These are phyloP conservation scores for Marasmius oreades DNA, from an alignment of 1,284 basidiomycete species.

Conservation along the genomic window DNA sequence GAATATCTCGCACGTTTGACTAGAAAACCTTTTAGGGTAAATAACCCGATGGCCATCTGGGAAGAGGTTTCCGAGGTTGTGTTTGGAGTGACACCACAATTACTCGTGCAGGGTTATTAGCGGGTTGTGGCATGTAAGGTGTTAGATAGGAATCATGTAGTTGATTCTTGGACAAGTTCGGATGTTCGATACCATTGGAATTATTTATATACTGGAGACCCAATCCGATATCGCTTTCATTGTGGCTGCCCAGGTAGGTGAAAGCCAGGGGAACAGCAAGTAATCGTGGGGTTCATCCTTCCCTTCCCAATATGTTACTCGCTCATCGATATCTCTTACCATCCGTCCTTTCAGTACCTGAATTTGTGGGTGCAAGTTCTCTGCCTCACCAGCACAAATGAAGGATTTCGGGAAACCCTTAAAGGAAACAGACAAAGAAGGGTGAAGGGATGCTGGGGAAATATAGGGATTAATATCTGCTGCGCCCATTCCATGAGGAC, in stretches of 20 bases:
- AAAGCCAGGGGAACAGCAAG: slow-evolving; percentile 24
- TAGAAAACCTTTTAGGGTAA: slow-evolving; percentile 28
- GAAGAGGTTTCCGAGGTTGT: slow-evolving; percentile 30
- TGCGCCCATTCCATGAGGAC: slow-evolving; percentile 36
- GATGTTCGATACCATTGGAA: background rate
- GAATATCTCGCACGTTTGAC: background rate
- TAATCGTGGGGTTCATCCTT: slow-evolving; percentile 38
- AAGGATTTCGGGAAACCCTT: slow-evolving; percentile 53
- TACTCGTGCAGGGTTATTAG: no score
- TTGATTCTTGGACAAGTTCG: background rate
- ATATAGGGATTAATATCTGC: slow-evolving; percentile 47
- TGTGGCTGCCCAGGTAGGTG: background rate
- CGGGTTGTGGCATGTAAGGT: no score
- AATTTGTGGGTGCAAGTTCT: slow-evolving; percentile 50
- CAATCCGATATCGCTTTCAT: background rate
- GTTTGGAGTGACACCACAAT: slow-evolving; percentile 3
- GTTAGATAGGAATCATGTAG: no score
- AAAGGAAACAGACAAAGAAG: slow-evolving; percentile 37
- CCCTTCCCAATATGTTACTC: slow-evolving; percentile 31
- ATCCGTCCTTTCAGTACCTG: slow-evolving; percentile 39
- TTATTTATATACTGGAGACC: background rate
- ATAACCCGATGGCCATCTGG: slow-evolving; percentile 50
- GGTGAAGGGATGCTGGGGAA: slow-evolving; percentile 47
- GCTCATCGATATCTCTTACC: slow-evolving; percentile 39
- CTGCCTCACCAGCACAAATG: slow-evolving; percentile 50